Evolutionary conservation across 2,329 filamentous ascomycete genomes (phyloP).

Genomic region (Hymenoscyphus scutula): DNA sequence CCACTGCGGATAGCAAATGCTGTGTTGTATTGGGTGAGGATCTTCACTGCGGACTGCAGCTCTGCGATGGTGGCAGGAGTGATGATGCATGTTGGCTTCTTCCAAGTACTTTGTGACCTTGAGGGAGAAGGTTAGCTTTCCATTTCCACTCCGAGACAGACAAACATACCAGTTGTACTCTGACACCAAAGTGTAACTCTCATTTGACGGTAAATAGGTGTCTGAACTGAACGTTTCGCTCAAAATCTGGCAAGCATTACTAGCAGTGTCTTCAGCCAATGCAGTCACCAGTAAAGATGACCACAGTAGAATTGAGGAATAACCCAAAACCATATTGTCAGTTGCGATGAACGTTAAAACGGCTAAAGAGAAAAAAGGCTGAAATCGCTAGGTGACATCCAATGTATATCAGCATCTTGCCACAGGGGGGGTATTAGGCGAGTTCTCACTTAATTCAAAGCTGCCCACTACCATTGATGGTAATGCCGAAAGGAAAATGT

Average conservation of each 20-base stretch:
- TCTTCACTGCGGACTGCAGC: slow-evolving; percentile 26
- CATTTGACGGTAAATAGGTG: background rate
- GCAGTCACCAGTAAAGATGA: background rate
- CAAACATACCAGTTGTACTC: background rate
- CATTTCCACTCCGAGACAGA: background rate
- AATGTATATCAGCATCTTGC: background rate
- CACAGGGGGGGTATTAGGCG: background rate
- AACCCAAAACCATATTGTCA: background rate
- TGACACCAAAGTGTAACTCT: background rate
- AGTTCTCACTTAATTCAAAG: background rate
- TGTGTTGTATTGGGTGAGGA: background rate
- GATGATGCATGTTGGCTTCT: slow-evolving; percentile 31
- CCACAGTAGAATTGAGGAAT: background rate
- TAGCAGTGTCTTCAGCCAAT: background rate
- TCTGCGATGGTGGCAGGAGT: slow-evolving; percentile 34
- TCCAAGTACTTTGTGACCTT: slow-evolving; percentile 8
- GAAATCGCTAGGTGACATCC: background rate
- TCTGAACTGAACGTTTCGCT: background rate
- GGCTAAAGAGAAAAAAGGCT: background rate
- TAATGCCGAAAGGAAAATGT: background rate
- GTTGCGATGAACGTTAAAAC: background rate
- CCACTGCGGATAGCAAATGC: slow-evolving; percentile 7
- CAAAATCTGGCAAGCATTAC: background rate
- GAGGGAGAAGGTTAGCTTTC: background rate
- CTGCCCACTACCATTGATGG: background rate